These are phyloP conservation scores for Aspergillus quadricinctus DNA, from an alignment of 2,329 filamentous ascomycete genomes.

Conservation along the genomic window DNA sequence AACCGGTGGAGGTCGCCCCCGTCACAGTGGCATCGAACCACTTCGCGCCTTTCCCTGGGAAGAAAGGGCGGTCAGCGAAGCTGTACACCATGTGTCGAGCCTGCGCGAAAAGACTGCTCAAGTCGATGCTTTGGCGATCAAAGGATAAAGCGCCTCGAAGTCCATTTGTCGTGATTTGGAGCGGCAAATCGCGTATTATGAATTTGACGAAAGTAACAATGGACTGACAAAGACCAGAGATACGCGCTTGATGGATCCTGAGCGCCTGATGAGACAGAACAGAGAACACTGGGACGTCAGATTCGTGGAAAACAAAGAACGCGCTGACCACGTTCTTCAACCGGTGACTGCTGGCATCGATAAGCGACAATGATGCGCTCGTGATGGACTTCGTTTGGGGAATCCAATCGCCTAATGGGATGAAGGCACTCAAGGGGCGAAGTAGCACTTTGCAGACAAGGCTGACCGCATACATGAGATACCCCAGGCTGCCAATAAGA, in stretches of 20 bases:
- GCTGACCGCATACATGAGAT: slow-evolving; percentile 39
- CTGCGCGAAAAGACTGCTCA: slow-evolving; percentile 13
- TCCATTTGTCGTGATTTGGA: slow-evolving; percentile 27
- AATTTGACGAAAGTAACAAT: slow-evolving; percentile 41
- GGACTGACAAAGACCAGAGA: slow-evolving; percentile 41
- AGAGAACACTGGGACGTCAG: slow-evolving; percentile 72
- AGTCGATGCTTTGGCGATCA: slow-evolving; percentile 13
- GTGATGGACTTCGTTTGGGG: slow-evolving; percentile 34
- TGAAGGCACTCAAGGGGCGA: slow-evolving; percentile 29
- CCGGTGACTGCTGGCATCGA: slow-evolving; percentile 39
- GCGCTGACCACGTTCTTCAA: slow-evolving; percentile 34
- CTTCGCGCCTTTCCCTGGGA: slow-evolving; percentile 22
- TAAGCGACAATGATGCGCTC: slow-evolving; percentile 38
- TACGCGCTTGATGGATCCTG: slow-evolving; percentile 53
- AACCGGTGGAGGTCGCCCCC: slow-evolving; percentile 13
- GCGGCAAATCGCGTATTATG: slow-evolving; percentile 36
- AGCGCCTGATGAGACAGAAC: slow-evolving; percentile 70
- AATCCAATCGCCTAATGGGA: slow-evolving; percentile 35
- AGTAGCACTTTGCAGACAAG: slow-evolving; percentile 30
- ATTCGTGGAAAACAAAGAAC: slow-evolving; percentile 42
- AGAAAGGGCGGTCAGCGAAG: slow-evolving; percentile 18
- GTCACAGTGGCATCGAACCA: slow-evolving; percentile 23
- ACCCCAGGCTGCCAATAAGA: slow-evolving; percentile 61
- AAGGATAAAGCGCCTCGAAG: slow-evolving; percentile 19
- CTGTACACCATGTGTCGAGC: slow-evolving; percentile 18